Conservation (phyloP, 108 stramenopile species). For the Stephanodiscus triporus region DNA sequence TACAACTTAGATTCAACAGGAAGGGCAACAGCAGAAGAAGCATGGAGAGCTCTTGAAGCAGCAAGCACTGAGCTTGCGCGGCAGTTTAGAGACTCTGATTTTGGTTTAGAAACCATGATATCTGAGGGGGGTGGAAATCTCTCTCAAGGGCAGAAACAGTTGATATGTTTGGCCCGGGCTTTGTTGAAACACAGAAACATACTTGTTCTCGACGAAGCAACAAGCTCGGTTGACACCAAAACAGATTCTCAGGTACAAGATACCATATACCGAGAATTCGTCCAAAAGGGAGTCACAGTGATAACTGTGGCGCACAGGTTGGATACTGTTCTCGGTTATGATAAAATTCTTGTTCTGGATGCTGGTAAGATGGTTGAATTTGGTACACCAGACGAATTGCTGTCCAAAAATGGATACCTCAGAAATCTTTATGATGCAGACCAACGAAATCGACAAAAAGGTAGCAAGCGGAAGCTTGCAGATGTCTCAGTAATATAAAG, state of each 20-base stretch:
- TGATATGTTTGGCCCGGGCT: constrained; percentile 93
- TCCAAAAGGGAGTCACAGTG: constrained; percentile 81
- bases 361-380: constrained; percentile 82
- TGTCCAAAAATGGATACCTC: constrained; percentile 18
- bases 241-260: constrained; percentile 80
- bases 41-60: constrained; percentile 78
- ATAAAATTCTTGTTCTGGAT: constrained; percentile 91
- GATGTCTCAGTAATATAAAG: background rate
- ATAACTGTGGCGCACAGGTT: constrained; percentile 92
- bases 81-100: constrained; percentile 46
- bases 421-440: background rate
- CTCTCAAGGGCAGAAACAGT: constrained; percentile 87
- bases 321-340: constrained; percentile 90
- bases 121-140: constrained; percentile 90
- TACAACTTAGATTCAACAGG: constrained; percentile 90
- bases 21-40: constrained; percentile 61
- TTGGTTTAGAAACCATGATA: constrained; percentile 60
- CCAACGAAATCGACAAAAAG: constrained; percentile 10
- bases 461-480: constrained; percentile 10
- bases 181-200: constrained; percentile 79
- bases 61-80: constrained; percentile 73
- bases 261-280: constrained; percentile 76
- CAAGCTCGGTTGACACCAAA: constrained; percentile 70
- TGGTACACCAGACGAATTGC: constrained; percentile 63
- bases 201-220: constrained; percentile 90